These are phyloP conservation scores for Lodderomyces elongisporus DNA, from an alignment of 1,139 yeast species.

Conservation along the genomic window DNA sequence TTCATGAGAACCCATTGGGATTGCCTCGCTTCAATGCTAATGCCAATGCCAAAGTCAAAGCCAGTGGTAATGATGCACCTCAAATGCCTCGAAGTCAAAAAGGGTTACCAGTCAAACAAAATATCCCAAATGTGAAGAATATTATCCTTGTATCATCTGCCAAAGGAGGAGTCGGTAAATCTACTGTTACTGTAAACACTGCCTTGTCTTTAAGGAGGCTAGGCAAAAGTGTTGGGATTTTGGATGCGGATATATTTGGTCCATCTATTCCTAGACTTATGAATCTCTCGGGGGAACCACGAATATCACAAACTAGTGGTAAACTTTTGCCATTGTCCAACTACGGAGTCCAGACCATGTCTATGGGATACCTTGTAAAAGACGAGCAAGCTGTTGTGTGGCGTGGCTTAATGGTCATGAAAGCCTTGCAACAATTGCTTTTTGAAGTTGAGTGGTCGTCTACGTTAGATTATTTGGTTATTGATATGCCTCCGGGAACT, in stretches of 20 bases:
- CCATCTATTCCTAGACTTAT: conserved; percentile 75
- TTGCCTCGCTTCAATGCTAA: conserved; percentile 39
- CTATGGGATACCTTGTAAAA: conserved; percentile 79
- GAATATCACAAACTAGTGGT: conserved; percentile 45
- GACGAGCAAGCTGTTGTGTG: conserved; percentile 73
- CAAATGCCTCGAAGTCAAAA: conserved; percentile 32
- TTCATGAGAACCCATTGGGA: conserved; percentile 42
- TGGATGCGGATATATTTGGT: conserved; percentile 82
- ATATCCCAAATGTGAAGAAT: conserved; percentile 56
- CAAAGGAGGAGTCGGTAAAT: conserved; percentile 71
- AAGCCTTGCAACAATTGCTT: conserved; percentile 74
- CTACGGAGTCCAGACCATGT: conserved; percentile 80
- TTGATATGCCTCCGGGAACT: conserved; percentile 92
- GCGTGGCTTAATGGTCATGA: conserved; percentile 86
- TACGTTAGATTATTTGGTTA: conserved; percentile 58
- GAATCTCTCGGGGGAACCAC: conserved; percentile 62
- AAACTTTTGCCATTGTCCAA: conserved; percentile 65
- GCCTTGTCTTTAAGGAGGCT: conserved; percentile 56
- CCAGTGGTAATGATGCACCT: conserved; percentile 14
- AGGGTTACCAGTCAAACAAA: conserved; percentile 52
- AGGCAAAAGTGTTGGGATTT: conserved; percentile 61
- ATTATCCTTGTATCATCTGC: conserved; percentile 73
- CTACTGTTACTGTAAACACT: conserved; percentile 57
- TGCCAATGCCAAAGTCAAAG: background rate
- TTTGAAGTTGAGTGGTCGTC: conserved; percentile 78